phyloP scores from a whole-genome alignment of 2,329 filamentous ascomycete genomes.

The Alternaria angustiovoidea region DNA sequence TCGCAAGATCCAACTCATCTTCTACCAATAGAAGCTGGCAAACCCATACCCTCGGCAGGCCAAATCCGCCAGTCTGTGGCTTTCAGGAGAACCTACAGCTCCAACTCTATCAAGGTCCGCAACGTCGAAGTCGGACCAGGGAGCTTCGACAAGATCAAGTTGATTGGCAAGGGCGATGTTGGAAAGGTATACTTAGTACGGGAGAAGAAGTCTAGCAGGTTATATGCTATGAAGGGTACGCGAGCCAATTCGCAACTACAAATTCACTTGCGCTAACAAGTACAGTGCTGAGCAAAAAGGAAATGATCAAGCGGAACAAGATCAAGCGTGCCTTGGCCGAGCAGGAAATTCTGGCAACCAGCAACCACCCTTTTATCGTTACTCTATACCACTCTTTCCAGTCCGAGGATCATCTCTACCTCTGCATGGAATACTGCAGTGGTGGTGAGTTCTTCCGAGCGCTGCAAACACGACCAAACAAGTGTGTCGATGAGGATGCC shows the following conservation, averaged over 20 bases:
- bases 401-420: conserved; percentile 95
- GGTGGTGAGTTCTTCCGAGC: conserved; percentile 98
- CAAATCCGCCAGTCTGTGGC: conserved; percentile 72
- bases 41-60: conserved; percentile 71
- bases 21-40: conserved; percentile 46
- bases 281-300: conserved; percentile 95
- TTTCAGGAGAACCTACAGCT: conserved; percentile 96
- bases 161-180: conserved; percentile 98
- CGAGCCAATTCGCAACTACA: not conserved
- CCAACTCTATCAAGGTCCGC: conserved; percentile 98
- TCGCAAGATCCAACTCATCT: conserved; percentile 40
- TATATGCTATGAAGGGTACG: conserved; percentile 98
- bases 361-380: conserved; percentile 98
- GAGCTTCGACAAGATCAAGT: conserved; percentile 99
- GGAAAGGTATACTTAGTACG: conserved; percentile 97
- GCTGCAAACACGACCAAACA: conserved; percentile 93
- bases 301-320: conserved; percentile 99
- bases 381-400: conserved; percentile 99
- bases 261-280: conserved; percentile 34
- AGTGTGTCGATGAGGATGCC: conserved; percentile 96
- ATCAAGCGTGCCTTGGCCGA: conserved; percentile 98
- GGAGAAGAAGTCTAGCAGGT: conserved; percentile 93
- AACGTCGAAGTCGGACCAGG: conserved; percentile 94
- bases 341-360: conserved; percentile 97
- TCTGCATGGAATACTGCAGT: conserved; percentile 99